Evolutionary conservation across 1,284 basidiomycete species (phyloP).

Genomic region (Trichosporon ovoides): DNA sequence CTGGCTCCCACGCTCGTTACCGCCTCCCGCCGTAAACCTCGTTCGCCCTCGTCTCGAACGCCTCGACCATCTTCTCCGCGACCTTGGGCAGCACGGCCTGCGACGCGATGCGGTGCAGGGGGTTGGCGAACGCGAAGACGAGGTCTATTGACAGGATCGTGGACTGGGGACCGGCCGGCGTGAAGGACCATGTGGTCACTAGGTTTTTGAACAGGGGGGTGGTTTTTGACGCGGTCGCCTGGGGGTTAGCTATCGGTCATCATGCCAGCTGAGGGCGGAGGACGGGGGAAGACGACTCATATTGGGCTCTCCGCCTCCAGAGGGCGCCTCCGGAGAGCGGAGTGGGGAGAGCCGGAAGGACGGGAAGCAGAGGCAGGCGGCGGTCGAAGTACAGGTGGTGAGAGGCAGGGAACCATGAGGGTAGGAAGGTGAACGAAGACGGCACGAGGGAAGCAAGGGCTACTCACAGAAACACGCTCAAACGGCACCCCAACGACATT

Average conservation of each 20-base stretch:
- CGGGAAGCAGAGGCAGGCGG: no score
- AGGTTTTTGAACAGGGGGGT: constrained; percentile 82
- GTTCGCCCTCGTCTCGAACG: constrained; percentile 78
- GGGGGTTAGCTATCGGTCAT: constrained; percentile 49
- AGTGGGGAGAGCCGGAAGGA: no score
- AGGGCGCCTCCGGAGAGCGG: no score
- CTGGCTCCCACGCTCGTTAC: not conserved
- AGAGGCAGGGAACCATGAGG: no score
- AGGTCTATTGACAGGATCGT: constrained; percentile 77
- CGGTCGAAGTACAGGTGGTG: no score
- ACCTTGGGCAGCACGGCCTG: constrained; percentile 79
- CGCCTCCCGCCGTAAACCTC: constrained; percentile 59
- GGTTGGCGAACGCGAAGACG: constrained; percentile 79
- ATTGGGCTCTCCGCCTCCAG: no score
- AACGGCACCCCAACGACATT: constrained; percentile 71
- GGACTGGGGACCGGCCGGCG: constrained; percentile 37
- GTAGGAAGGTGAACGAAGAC: no score
- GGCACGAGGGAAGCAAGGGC: no score
- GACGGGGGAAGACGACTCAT: no score
- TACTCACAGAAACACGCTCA: constrained; percentile 68
- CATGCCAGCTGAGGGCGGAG: no score
- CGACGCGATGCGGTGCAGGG: constrained; percentile 74
- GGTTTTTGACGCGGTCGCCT: constrained; percentile 66
- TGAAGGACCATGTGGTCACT: constrained; percentile 59
- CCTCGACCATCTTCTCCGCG: constrained; percentile 80